Base-by-base conservation (phyloP, 805 yeast genomes). In the Maudiozyma serrabonitensis region DNA sequence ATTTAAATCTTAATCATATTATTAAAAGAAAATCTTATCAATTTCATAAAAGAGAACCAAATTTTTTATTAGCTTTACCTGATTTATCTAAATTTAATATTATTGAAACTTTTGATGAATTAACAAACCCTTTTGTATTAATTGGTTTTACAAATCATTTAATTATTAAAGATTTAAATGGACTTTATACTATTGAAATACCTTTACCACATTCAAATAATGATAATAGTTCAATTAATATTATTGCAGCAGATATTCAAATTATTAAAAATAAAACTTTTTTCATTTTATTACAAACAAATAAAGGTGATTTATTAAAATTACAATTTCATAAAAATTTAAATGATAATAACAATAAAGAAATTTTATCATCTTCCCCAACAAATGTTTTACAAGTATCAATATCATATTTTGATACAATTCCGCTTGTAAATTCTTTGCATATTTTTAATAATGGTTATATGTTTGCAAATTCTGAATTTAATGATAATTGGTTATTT, bases 1-100 rank as follows among this genome's bases (percentile, higher is more conserved):
- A 93, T 63, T 74, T 87, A 40, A 96, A 97, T 0, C 69, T 91
- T 44, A 90, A 90, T 59, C 85, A 84, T 61, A 76, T 90, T 1
- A 72, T 84, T 1, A 76, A 75, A 50, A 73, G 73, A 46, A 54
- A 73, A 67, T 66, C 60, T 75, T n/a, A 74, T 64, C 41, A 61
- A 52, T 7, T 64, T 6, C 15, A 35, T 15, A 53, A 58, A 9
- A 35, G 46, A 2, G 51, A 73, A 1, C 69, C 90, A 1, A 78
- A 73, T 52, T 69, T 75, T 48, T 52, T 90, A 6, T 53, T 87
- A n/a, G 70, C 82, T 0, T 70, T 89, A 15, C 96, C 96, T 0
- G 86, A 58, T 43, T 48, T 64, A 38, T 49, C 56, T 12, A 56
- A 54, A 48, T 62, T 56, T 46, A 52, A 50, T 13, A 12, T 13